Base-by-base conservation (phyloP, 805 yeast species). In the Blastobotrys muscicola region DNA sequence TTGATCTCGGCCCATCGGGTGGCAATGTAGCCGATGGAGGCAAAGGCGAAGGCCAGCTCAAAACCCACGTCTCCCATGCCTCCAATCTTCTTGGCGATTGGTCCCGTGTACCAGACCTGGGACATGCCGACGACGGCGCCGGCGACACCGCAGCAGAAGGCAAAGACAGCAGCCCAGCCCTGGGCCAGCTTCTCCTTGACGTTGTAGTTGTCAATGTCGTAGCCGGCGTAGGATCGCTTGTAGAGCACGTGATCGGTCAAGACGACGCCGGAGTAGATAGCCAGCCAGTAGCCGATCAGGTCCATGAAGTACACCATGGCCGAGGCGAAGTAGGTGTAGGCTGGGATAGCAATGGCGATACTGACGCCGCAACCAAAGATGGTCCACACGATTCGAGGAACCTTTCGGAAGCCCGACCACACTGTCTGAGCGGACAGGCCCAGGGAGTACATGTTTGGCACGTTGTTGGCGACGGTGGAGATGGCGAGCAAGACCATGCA, bases 371-470 rank as follows among this genome's bases (percentile, higher is more conserved):
- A 82, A 57, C 89, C 94, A 43, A 69, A 60, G 38, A 83, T 53
- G 35, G 95, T 80, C 95, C 95, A 87, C 40, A 79, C 52, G 41
- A 82, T 73, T 71, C 96, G 78, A 58, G 96, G 97, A 46, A 89
- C 69, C 57, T 70, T 75, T 36, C 78, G 70, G 58, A 87, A 75
- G 50, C 76, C 77, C 45, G 82, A 76, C 83, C 90, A 83, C 55
- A 83, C 67, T 36, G 92, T 78, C 68, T 89, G 97, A 31, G 87
- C 86, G 51, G 87, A 80, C 58, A 89, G 71, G 34, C 86, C 89
- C 56, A 86, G 76, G 20, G 97, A 85, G 71, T 89, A 89, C 82
- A 86, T 80, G 70, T 86, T 87, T 64, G 96, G 96, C 63, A 87
- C 78, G 69, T 86, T 87, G 72, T 85, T 86, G 51, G 95, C 80